A percentile compares a stretch with the other conserved stretches of the same genome.
These are phyloP conservation scores for Paecilomyces dactylethromorphus DNA, from an alignment of 2,329 filamentous ascomycete species.

Conservation along the genomic window DNA sequence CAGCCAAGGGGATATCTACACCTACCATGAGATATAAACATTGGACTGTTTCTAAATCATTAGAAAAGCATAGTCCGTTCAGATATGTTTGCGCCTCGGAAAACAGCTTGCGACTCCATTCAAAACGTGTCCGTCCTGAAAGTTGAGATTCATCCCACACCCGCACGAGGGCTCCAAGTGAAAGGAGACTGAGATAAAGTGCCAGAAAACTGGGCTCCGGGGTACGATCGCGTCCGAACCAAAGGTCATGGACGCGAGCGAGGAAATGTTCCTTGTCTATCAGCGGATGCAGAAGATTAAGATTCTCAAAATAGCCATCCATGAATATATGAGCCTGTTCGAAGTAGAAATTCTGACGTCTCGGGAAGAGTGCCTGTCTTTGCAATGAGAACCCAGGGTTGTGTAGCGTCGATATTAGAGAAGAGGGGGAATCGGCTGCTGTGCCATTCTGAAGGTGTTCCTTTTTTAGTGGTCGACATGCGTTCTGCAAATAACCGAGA, in stretches of 20 bases:
- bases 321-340: conserved; percentile 41
- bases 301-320: conserved; percentile 43
- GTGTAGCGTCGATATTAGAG: conserved; percentile 40
- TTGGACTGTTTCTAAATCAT: conserved; percentile 44
- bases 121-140: conserved; percentile 38
- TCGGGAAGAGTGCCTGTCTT: conserved; percentile 13
- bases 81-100: conserved; percentile 34
- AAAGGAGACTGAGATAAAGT: conserved; percentile 42
- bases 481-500: conserved; percentile 35
- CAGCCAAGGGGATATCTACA: neutral
- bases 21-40: conserved; percentile 41
- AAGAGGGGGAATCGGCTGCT: conserved; percentile 13
- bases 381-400: conserved; percentile 39
- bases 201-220: conserved; percentile 39
- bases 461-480: conserved; percentile 15
- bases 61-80: conserved; percentile 36
- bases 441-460: conserved; percentile 13
- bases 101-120: conserved; percentile 44
- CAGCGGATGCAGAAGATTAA: conserved; percentile 44
- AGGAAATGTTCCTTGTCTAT: conserved; percentile 42
- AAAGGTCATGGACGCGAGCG: conserved; percentile 37
- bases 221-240: conserved; percentile 27
- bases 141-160: conserved; percentile 38
- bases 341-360: conserved; percentile 34
- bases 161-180: conserved; percentile 41